Percentiles rank a stretch among this genome's conserved stretches.
Conservation (phyloP, 345 rosid genomes). For the Angophora floribunda region DNA sequence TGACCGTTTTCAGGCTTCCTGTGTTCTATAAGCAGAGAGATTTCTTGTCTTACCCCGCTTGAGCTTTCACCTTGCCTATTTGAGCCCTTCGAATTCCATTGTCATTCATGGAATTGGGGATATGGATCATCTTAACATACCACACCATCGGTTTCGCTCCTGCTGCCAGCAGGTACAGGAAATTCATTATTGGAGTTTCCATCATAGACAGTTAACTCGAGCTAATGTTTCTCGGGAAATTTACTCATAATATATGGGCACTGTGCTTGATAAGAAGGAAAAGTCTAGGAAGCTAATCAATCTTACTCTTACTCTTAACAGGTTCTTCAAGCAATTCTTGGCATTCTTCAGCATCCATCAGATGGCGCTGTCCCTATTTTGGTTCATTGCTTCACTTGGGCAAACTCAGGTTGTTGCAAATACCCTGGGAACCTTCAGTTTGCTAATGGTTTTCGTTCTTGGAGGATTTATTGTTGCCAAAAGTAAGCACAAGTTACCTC, state of each 20-base stretch:
- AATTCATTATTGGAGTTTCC: neutral
- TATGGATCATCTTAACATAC: conserved; percentile 58
- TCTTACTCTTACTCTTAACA: conserved; percentile 1
- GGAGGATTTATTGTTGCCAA: conserved; percentile 75
- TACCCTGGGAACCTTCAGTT: conserved; percentile 45
- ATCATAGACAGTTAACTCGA: neutral
- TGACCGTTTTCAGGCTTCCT: conserved; percentile 55
- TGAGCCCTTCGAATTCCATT: conserved; percentile 56
- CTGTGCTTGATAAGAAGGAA: neutral
- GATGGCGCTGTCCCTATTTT: conserved; percentile 74
- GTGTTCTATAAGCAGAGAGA: conserved; percentile 71
- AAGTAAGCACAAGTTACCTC: conserved; percentile 20
- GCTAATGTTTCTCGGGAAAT: neutral
- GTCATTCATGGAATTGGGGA: conserved; percentile 49
- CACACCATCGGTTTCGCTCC: conserved; percentile 68
- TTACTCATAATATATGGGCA: neutral
- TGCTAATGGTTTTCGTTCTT: conserved; percentile 53
- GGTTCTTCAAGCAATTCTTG: conserved; percentile 66
- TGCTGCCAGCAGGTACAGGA: conserved; percentile 37
- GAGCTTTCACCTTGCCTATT: conserved; percentile 57
- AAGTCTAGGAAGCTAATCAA: neutral
- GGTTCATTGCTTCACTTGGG: conserved; percentile 71
- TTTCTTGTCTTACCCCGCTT: conserved; percentile 52
- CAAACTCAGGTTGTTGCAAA: conserved; percentile 63
- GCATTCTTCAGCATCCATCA: conserved; percentile 59